phyloP scores from a whole-genome alignment of 495 filamentous ascomycete genomes.

The Trichodelitschia bisporula region DNA sequence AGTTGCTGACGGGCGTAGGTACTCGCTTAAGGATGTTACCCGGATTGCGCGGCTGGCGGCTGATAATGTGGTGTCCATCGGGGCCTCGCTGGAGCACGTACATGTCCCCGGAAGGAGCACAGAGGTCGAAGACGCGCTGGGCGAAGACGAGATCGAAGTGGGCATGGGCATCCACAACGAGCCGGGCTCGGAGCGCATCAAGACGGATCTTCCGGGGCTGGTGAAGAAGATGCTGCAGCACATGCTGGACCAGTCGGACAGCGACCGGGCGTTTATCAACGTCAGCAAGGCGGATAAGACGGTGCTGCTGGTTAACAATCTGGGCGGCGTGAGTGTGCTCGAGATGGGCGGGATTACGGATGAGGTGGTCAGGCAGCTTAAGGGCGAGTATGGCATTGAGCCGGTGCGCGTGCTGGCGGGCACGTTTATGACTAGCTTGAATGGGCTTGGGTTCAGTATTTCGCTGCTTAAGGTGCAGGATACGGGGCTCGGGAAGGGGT shows the following conservation, averaged over 20 bases:
- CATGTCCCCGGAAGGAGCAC: slow-evolving; percentile 62
- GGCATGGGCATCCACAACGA: slow-evolving; percentile 99
- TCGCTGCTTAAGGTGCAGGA: slow-evolving; percentile 59
- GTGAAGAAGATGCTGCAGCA: slow-evolving; percentile 61
- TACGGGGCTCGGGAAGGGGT: slow-evolving; percentile 49
- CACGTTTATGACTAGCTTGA: slow-evolving; percentile 69
- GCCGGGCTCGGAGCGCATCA: slow-evolving; percentile 51
- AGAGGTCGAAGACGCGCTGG: slow-evolving; percentile 28
- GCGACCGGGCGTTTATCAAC: slow-evolving; percentile 57
- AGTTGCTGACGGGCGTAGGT: slow-evolving; percentile 5
- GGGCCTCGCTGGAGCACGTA: slow-evolving; percentile 66
- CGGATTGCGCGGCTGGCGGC: slow-evolving; percentile 46
- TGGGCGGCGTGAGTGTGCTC: slow-evolving; percentile 73
- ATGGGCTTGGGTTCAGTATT: slow-evolving; percentile 81
- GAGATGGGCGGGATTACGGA: slow-evolving; percentile 74
- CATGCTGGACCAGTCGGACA: slow-evolving; percentile 52
- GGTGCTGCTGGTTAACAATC: slow-evolving; percentile 75
- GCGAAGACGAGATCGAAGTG: slow-evolving; percentile 58
- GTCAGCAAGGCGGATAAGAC: slow-evolving; percentile 35
- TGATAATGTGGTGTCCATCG: slow-evolving; percentile 62
- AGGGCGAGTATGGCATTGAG: slow-evolving; percentile 38
- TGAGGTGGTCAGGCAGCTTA: slow-evolving; percentile 66
- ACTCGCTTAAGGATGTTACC: slow-evolving; percentile 36
- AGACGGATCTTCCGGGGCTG: slow-evolving; percentile 37
- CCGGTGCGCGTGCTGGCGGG: slow-evolving; percentile 42